A percentile compares a stretch with the other conserved stretches of the same genome.
Evolutionary conservation across 768 basidiomycete genomes (phyloP).

Genomic region (Cystobasidiopsis lactophilus): DNA sequence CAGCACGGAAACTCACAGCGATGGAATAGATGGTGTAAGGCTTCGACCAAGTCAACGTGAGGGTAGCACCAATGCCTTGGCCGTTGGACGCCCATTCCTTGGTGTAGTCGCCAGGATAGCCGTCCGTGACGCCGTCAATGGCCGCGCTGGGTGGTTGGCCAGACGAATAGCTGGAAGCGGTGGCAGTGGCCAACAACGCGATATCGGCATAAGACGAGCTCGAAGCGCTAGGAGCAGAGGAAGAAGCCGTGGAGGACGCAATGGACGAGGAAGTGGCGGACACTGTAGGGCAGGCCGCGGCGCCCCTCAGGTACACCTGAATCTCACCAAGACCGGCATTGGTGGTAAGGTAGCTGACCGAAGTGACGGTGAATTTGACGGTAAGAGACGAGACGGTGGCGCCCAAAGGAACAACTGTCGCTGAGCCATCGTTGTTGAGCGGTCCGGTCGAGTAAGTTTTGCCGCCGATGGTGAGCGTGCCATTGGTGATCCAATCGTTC

Average conservation of each 20-base stretch:
- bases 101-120: conserved; percentile 1
- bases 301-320: neutral
- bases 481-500: conserved; percentile 9
- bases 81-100: conserved; percentile 11
- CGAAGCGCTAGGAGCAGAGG: neutral
- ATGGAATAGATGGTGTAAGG: conserved; percentile 3
- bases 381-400: conserved; percentile 2
- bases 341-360: conserved; percentile 1
- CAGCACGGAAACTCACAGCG: no score
- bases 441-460: conserved; percentile 4
- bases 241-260: neutral
- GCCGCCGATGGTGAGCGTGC: conserved; percentile 11
- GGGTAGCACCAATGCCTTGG: conserved; percentile 4
- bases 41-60: conserved; percentile 3
- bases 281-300: neutral
- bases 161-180: neutral
- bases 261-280: neutral
- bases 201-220: neutral
- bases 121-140: neutral
- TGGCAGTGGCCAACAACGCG: neutral
- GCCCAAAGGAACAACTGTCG: conserved; percentile 6
- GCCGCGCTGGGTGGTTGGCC: neutral
- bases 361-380: conserved; percentile 8
- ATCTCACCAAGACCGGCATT: conserved; percentile 11
- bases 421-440: conserved; percentile 16